phyloP scores from a whole-genome alignment of 495 filamentous ascomycete species.

The Bacidia gigantensis region DNA sequence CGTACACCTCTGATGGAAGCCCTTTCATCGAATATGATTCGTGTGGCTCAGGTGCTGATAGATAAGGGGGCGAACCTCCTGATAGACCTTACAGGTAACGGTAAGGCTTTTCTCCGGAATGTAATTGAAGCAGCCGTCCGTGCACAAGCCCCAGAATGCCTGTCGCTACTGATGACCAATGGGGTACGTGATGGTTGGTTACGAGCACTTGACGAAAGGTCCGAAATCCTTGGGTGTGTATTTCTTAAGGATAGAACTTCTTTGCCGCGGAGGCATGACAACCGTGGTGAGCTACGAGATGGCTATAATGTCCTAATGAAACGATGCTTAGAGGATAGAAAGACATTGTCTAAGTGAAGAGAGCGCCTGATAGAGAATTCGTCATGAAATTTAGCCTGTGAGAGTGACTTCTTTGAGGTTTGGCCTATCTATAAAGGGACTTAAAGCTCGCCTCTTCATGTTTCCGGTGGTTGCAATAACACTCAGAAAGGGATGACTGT shows the following conservation, averaged over 20 bases:
- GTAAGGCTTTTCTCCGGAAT: neutral
- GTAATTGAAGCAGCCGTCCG: neutral
- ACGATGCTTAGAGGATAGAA: too few species aligned
- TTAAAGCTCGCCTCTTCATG: too few species aligned
- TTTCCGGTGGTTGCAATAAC: too few species aligned
- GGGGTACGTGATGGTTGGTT: neutral
- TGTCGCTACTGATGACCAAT: neutral
- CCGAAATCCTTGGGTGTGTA: neutral
- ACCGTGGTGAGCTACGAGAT: neutral
- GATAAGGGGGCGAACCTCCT: neutral
- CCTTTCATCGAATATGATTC: neutral
- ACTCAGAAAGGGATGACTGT: too few species aligned
- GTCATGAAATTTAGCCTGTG: too few species aligned
- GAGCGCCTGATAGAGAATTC: too few species aligned
- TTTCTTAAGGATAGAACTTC: neutral
- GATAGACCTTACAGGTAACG: neutral
- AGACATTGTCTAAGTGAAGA: too few species aligned
- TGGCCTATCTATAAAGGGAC: too few species aligned
- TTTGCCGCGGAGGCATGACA: neutral
- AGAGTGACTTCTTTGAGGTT: too few species aligned
- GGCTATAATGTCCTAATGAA: neutral
- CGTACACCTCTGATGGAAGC: neutral
- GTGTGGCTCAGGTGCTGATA: neutral
- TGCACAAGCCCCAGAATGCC: neutral
- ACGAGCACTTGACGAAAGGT: neutral